These are phyloP conservation scores for Globisporangium orthogonon DNA, from an alignment of 352 stramenopile genomes.

Conservation along the genomic window DNA sequence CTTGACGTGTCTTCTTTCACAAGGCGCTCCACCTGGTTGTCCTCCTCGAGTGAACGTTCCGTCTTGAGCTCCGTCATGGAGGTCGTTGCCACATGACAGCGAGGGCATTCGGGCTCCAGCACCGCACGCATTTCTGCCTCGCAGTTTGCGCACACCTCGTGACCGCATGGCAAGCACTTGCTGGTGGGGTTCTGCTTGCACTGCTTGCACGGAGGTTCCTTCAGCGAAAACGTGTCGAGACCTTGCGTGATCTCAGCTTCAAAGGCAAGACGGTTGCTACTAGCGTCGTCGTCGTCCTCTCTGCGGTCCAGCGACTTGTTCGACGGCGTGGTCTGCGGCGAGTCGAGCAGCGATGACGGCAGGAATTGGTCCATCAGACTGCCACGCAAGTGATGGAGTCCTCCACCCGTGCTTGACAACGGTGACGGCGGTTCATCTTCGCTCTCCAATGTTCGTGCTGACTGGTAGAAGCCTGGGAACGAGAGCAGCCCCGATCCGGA, in stretches of 20 bases:
- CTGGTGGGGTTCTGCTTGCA: constrained; percentile 12
- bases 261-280: constrained; percentile 4
- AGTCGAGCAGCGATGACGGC: constrained; percentile 72
- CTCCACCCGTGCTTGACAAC: constrained; percentile 24
- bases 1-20: constrained; percentile 28
- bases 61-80: constrained; percentile 4
- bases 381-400: constrained; percentile 50
- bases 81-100: constrained; percentile 8
- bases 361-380: constrained; percentile 79
- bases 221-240: constrained; percentile 33
- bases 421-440: constrained; percentile 51
- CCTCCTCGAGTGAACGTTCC: constrained; percentile 2
- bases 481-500: constrained; percentile 28
- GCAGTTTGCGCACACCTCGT: constrained; percentile 10
- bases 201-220: constrained; percentile 10
- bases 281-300: constrained; percentile 6
- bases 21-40: constrained; percentile 23
- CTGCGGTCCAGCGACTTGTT: constrained; percentile 18
- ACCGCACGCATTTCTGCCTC: constrained; percentile 6
- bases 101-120: constrained; percentile 5
- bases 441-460: constrained; percentile 3
- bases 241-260: constrained; percentile 27
- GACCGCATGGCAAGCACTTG: constrained; percentile 15
- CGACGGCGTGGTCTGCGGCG: constrained; percentile 68
- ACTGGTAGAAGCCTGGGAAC: constrained; percentile 66